These are phyloP conservation scores for Fusarium pilosicola DNA, from an alignment of 2,329 filamentous ascomycete species.

Conservation along the genomic window DNA sequence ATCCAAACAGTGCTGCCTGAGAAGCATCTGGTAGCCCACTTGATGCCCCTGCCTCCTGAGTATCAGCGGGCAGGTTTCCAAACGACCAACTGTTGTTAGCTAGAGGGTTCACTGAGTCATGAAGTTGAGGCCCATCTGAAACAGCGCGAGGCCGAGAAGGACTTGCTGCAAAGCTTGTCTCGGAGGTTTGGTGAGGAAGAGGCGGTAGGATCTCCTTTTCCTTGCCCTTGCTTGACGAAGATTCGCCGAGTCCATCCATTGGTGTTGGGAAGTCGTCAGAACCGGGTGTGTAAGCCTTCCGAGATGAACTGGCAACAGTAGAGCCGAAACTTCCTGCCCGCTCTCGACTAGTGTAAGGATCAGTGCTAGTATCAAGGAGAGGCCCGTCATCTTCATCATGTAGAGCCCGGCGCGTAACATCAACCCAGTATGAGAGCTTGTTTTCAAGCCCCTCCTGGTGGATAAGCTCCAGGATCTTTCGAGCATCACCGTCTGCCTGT, in stretches of 20 bases:
- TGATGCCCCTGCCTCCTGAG: conserved; percentile 8
- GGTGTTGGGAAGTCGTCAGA: conserved; percentile 36
- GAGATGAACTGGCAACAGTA: conserved; percentile 41
- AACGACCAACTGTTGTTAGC: conserved; percentile 72
- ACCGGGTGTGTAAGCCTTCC: conserved; percentile 35
- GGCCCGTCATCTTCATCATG: conserved; percentile 14
- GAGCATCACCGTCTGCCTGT: conserved; percentile 67
- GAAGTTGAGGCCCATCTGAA: conserved; percentile 64
- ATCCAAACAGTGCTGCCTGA: neutral
- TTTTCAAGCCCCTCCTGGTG: conserved; percentile 68
- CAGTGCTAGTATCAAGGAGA: conserved; percentile 1
- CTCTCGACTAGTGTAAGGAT: neutral
- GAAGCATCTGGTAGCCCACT: neutral
- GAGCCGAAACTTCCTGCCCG: conserved; percentile 38
- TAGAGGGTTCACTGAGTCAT: conserved; percentile 59
- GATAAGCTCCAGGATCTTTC: conserved; percentile 69
- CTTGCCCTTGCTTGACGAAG: conserved; percentile 28
- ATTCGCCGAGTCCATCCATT: conserved; percentile 15
- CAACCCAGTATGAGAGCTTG: conserved; percentile 68
- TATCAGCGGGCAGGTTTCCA: conserved; percentile 50
- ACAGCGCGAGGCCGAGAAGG: conserved; percentile 60
- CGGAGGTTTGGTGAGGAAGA: conserved; percentile 13
- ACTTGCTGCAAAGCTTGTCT: conserved; percentile 20
- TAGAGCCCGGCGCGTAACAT: conserved; percentile 56
- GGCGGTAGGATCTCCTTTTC: conserved; percentile 21